Evolutionary conservation across 2,329 filamentous ascomycete species (phyloP).

Genomic region (Cladophialophora chaetospira): DNA sequence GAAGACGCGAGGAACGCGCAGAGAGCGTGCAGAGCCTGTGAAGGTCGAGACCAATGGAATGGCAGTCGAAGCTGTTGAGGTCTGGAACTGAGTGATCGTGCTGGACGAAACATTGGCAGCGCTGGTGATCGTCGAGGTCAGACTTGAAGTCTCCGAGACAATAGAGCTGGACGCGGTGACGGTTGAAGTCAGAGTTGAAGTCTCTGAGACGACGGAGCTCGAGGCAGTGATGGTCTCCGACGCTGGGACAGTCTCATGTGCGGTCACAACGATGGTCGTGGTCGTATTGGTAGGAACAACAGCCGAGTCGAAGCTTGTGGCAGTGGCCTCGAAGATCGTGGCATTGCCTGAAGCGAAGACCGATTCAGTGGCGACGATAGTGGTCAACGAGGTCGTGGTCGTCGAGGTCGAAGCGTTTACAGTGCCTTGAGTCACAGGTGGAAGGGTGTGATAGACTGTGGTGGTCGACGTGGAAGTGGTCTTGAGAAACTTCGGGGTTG

Average conservation of each 20-base stretch:
- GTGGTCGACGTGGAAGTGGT: background rate
- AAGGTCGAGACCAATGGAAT: background rate
- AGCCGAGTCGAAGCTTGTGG: too few relatives aligned
- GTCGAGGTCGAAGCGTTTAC: background rate
- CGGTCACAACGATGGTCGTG: too few relatives aligned
- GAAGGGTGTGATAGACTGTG: background rate
- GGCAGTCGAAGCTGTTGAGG: background rate
- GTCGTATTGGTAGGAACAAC: too few relatives aligned
- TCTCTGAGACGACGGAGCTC: too few relatives aligned
- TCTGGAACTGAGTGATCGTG: too few relatives aligned
- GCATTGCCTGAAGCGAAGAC: background rate
- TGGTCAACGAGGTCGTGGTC: background rate
- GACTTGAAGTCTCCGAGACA: too few relatives aligned
- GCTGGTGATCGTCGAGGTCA: too few relatives aligned
- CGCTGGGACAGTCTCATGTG: too few relatives aligned
- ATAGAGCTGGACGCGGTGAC: too few relatives aligned
- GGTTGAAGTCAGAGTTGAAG: too few relatives aligned
- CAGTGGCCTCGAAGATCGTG: background rate
- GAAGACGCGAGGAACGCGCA: conserved; percentile 2
- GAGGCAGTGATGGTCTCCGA: too few relatives aligned
- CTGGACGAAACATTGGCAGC: too few relatives aligned
- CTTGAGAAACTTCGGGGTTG: background rate
- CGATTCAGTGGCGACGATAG: background rate
- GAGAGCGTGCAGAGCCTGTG: conserved; percentile 3
- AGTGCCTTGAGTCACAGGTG: background rate